phyloP scores from a whole-genome alignment of 2,329 filamentous ascomycete species.

The Cytospora piceicola region DNA sequence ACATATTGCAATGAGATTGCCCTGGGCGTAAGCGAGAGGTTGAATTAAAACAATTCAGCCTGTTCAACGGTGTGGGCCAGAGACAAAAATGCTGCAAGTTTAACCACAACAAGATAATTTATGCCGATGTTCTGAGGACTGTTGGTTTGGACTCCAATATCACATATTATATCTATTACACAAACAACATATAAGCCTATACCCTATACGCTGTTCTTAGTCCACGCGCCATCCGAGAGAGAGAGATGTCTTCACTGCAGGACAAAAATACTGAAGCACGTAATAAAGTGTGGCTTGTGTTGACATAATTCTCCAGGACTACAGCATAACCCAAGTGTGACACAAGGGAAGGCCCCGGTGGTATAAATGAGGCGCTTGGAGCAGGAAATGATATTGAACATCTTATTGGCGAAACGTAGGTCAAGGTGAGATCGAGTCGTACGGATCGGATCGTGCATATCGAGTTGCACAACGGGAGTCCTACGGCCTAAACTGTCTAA shows the following conservation, averaged over 20 bases:
- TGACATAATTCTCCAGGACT: constrained; percentile 27
- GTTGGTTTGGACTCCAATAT: not conserved
- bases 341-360: not conserved
- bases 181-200: not conserved
- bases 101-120: not conserved
- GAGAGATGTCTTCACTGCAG: not conserved
- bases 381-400: not conserved
- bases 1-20: not conserved
- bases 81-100: not conserved
- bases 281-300: constrained; percentile 19
- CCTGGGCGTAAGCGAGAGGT: constrained; percentile 21
- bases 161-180: not conserved
- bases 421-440: constrained; percentile 34
- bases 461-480: constrained; percentile 21
- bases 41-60: constrained; percentile 1
- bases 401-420: constrained; percentile 12
- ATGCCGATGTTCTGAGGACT: not conserved
- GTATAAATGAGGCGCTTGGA: not conserved
- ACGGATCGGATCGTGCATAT: constrained; percentile 35
- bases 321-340: constrained; percentile 4
- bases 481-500: constrained; percentile 25
- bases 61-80: not conserved
- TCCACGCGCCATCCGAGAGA: not conserved
- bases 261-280: not conserved
- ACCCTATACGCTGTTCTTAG: not conserved